phyloP scores from a whole-genome alignment of 257 asterid species.

The Plantago elongata region DNA sequence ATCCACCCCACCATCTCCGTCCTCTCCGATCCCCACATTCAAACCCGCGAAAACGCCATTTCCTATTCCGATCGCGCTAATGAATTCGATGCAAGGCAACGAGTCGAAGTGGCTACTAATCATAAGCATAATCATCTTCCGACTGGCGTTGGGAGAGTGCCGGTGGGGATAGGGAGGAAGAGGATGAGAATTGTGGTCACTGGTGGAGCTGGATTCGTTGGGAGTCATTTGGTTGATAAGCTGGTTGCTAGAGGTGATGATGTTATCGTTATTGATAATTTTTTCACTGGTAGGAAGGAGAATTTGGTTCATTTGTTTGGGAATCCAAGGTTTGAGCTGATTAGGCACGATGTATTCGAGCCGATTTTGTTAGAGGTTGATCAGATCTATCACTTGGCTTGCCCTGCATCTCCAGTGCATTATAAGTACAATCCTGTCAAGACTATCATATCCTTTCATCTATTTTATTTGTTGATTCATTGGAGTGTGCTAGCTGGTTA shows the following conservation, averaged over 20 bases:
- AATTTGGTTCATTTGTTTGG: slow-evolving; percentile 69
- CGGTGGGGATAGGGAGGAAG: slow-evolving; percentile 55
- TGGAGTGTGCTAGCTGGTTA: too few relatives aligned
- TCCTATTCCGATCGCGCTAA: neutral
- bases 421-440: slow-evolving; percentile 70
- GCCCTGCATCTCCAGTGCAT: slow-evolving; percentile 77
- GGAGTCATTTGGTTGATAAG: slow-evolving; percentile 79
- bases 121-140: slow-evolving; percentile 16
- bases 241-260: slow-evolving; percentile 68
- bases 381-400: slow-evolving; percentile 77
- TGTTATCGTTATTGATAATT: slow-evolving; percentile 69
- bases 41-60: neutral
- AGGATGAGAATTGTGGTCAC: slow-evolving; percentile 66
- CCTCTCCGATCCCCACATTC: slow-evolving; percentile 8
- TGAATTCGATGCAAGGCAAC: neutral
- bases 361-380: slow-evolving; percentile 77
- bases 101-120: neutral
- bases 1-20: slow-evolving; percentile 42
- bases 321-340: slow-evolving; percentile 65
- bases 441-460: slow-evolving; percentile 62
- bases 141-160: slow-evolving; percentile 56
- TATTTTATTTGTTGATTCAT: neutral
- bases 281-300: slow-evolving; percentile 72
- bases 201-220: slow-evolving; percentile 78
- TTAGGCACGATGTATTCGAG: slow-evolving; percentile 72